These are phyloP conservation scores for Inonotus hispidus DNA, from an alignment of 1,284 basidiomycete species.

Conservation along the genomic window DNA sequence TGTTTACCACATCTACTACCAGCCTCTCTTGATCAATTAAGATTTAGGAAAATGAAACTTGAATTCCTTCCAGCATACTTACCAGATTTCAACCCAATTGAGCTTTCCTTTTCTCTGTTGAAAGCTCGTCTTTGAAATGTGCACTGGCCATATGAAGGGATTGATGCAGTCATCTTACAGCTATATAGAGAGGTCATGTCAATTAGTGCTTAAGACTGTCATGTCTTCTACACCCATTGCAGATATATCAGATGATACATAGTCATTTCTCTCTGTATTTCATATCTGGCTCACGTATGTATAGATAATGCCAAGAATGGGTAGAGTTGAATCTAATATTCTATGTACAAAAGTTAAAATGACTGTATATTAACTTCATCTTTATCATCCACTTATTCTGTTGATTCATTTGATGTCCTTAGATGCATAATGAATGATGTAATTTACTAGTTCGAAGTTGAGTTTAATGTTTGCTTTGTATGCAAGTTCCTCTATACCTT, in stretches of 20 bases:
- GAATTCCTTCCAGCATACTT: constrained; percentile 21
- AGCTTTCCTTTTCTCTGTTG: constrained; percentile 17
- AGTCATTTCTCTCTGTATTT: neutral
- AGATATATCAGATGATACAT: neutral
- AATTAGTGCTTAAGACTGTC: neutral
- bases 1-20: neutral
- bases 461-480: neutral
- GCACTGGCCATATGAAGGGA: too few relatives aligned
- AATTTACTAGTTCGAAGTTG: neutral
- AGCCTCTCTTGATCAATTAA: constrained; percentile 23
- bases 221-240: neutral
- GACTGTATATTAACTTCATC: neutral
- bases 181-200: neutral
- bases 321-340: neutral
- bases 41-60: constrained; percentile 16
- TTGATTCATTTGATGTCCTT: neutral
- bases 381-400: neutral
- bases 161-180: neutral
- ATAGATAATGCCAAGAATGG: too few relatives aligned
- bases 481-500: neutral
- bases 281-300: too few relatives aligned
- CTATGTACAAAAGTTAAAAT: neutral
- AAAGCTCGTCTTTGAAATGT: too few relatives aligned
- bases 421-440: neutral
- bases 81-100: constrained; percentile 23